Conservation (phyloP, 805 yeast genomes). For the Ogataea ramenticola region DNA sequence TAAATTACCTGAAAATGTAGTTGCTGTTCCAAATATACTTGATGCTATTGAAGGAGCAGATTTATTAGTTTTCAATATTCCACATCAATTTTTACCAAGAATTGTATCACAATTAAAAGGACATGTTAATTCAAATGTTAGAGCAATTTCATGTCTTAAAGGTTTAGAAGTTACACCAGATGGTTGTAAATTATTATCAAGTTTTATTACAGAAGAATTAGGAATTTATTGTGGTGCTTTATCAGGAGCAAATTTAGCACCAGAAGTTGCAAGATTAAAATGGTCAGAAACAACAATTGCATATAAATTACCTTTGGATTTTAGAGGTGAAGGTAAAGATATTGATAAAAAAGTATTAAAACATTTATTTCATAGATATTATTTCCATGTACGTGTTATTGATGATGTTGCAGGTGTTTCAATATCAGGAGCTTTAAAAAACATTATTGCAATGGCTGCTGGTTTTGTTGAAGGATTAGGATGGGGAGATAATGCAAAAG, state of each 20-base stretch:
- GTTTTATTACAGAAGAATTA: conserved; percentile 69
- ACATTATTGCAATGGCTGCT: conserved; percentile 92
- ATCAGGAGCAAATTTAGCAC: conserved; percentile 95
- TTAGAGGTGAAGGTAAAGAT: conserved; percentile 58
- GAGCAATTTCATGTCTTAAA: conserved; percentile 94
- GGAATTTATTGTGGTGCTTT: conserved; percentile 93
- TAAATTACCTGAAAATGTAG: conserved; percentile 74
- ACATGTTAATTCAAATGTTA: conserved; percentile 55
- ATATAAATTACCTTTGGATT: conserved; percentile 67
- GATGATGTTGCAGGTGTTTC: conserved; percentile 95
- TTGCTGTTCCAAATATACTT: conserved; percentile 79
- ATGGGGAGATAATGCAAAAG: conserved; percentile 98
- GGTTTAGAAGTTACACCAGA: conserved; percentile 84
- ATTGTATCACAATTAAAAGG: conserved; percentile 75
- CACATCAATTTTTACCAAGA: conserved; percentile 88
- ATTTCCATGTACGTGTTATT: conserved; percentile 92
- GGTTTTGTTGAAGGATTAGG: conserved; percentile 97
- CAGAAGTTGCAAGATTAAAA: conserved; percentile 90
- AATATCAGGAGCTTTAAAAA: conserved; percentile 94
- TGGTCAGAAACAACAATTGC: conserved; percentile 99
- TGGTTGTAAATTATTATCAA: conserved; percentile 80
- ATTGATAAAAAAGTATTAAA: conserved; percentile 67
- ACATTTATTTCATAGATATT: conserved; percentile 90
- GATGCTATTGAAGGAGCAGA: conserved; percentile 78
- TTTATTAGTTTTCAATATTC: conserved; percentile 86